A percentile compares a stretch with the other conserved stretches of the same genome.
Conservation (phyloP, 495 filamentous ascomycete genomes). For the Penicillium taxi region DNA sequence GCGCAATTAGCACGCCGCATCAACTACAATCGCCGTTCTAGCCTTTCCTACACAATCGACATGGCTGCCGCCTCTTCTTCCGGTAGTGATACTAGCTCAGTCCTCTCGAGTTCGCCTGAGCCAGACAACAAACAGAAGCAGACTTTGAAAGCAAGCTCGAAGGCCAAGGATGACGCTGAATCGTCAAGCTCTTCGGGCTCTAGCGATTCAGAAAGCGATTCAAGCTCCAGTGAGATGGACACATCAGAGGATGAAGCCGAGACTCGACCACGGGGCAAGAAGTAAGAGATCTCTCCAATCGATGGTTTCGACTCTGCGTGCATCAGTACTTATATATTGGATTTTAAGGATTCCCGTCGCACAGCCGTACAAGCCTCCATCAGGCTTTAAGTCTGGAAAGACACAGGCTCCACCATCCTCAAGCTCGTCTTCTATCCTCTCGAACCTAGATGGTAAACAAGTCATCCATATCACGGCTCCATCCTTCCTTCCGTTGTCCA, state of each 20-base stretch:
- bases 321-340: conserved; percentile 1
- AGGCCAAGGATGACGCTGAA: conserved; percentile 18
- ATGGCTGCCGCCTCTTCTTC: conserved; percentile 25
- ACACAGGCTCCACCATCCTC: conserved; percentile 29
- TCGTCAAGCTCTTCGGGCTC: conserved; percentile 16
- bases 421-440: conserved; percentile 28
- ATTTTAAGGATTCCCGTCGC: conserved; percentile 19
- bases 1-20: conserved; percentile 4
- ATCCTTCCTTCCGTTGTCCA: conserved; percentile 34
- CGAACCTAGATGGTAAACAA: conserved; percentile 37
- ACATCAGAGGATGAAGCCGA: conserved; percentile 17
- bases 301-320: neutral
- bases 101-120: conserved; percentile 27
- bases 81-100: conserved; percentile 26
- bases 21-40: neutral
- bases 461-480: conserved; percentile 40
- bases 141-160: conserved; percentile 25
- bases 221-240: conserved; percentile 30
- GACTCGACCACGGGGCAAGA: conserved; percentile 11
- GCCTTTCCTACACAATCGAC: conserved; percentile 5
- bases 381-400: conserved; percentile 35
- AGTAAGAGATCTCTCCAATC: conserved; percentile 10
- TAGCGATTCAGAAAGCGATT: conserved; percentile 25
- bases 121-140: conserved; percentile 19
- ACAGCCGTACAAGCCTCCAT: conserved; percentile 33